Base-by-base conservation (phyloP, 2,329 filamentous ascomycete genomes). In the Pseudogymnoascus sp. region DNA sequence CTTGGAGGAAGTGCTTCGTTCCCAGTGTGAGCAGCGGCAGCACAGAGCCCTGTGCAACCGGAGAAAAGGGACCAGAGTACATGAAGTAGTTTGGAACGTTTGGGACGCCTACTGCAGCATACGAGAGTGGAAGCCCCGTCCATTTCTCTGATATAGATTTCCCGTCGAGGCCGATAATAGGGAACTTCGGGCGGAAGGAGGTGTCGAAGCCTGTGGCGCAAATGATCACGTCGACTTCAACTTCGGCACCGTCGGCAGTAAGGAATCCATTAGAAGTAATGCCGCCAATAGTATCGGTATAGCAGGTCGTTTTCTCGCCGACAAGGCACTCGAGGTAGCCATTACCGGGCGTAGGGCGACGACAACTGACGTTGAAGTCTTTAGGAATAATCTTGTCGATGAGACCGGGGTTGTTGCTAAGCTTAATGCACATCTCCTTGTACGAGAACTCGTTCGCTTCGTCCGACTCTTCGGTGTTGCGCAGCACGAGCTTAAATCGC, bases 261-360 rank as follows among this genome's bases (percentile, higher is more conserved):
- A 68, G 60, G 14, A 78, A 68, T 3, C 78, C 77, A 0, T 69
- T 68, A 8, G 70, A 62, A 3, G 74, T 77, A 43, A 78, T 68
- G 12, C 65, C 63, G 0, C 62, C 62, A 38, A 79, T 62, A 9
- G 59, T 61, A 5, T 63, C 53, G 11, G 56, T 37, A 8, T 66
- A 63, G 8, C 69, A 68, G 63, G 70, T 38, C 59, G 69, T 62
- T 61, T 79, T 79, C 7, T 72, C 68, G 63, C 77, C 75, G 43
- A 71, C 74, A 25, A 79, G 69, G 4, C 76, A 70, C 66, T 78
- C 73, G 3, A 78, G 72, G 66, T 77, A 79, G 38, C 74, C 75
- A 14, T 75, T 73, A n/a, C 77, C 76, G 0, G 77, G 77, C 21
- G 77, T 79, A 36, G 79, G 69, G 11, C 78, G 72, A 12, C 78